Conservation (phyloP, 2,329 filamentous ascomycete species). For the Fusarium pseudoanthophilum region DNA sequence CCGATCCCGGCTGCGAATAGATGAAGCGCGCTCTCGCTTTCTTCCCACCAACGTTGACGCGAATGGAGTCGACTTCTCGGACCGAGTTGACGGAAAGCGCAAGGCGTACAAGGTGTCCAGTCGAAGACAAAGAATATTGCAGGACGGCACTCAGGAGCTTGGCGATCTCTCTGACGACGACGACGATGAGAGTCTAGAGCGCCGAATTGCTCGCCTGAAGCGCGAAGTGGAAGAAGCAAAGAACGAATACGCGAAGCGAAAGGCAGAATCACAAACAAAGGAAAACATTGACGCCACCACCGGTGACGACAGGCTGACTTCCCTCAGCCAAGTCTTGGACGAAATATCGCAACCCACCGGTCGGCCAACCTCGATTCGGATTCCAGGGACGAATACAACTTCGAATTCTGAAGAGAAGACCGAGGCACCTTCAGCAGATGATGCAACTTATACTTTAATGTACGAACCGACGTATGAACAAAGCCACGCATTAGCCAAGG, state of each 20-base stretch:
- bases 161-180: constrained; percentile 80
- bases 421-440: constrained; percentile 38
- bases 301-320: constrained; percentile 59
- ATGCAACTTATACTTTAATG: constrained; percentile 70
- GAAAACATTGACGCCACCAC: constrained; percentile 59
- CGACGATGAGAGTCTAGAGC: constrained; percentile 78
- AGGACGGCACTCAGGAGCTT: constrained; percentile 73
- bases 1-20: constrained; percentile 77
- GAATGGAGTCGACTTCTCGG: constrained; percentile 85
- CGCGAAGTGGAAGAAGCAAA: constrained; percentile 83
- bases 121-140: constrained; percentile 70
- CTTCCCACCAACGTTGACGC: constrained; percentile 80
- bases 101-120: constrained; percentile 84
- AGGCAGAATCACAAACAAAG: constrained; percentile 57
- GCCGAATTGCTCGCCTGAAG: constrained; percentile 83
- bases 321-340: constrained; percentile 78
- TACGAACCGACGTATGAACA: constrained; percentile 73
- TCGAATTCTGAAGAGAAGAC: constrained; percentile 29
- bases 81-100: constrained; percentile 83
- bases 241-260: constrained; percentile 67
- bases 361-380: constrained; percentile 16
- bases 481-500: constrained; percentile 78
- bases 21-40: constrained; percentile 84
- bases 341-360: constrained; percentile 61
- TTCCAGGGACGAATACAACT: constrained; percentile 16